Percentiles rank a stretch among this genome's conserved stretches.
phyloP scores from a whole-genome alignment of 2,329 filamentous ascomycete genomes.

The Aureobasidium leucospermi region DNA sequence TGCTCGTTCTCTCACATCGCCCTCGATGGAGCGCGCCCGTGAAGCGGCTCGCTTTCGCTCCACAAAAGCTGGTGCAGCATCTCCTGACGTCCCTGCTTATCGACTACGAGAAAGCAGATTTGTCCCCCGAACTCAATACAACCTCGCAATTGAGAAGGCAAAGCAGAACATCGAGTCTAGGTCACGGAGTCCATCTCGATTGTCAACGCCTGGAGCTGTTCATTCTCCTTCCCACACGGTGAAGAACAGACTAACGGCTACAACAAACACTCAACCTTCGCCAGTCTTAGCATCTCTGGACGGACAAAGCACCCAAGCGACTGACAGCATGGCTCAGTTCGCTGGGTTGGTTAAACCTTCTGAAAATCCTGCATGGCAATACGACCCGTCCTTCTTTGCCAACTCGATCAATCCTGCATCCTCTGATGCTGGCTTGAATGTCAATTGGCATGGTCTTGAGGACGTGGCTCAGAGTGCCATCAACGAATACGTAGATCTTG shows the following conservation, averaged over 20 bases:
- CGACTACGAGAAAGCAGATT: constrained; percentile 30
- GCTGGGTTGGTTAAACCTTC: background rate
- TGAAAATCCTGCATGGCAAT: constrained; percentile 1
- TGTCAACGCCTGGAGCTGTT: background rate
- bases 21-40: constrained; percentile 26
- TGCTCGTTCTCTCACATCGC: constrained; percentile 22
- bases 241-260: background rate
- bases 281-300: background rate
- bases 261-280: background rate
- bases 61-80: constrained; percentile 15
- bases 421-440: background rate
- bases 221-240: background rate
- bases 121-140: constrained; percentile 29
- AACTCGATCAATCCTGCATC: background rate
- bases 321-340: background rate
- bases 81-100: constrained; percentile 28
- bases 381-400: background rate
- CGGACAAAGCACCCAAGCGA: background rate
- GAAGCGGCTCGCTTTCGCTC: constrained; percentile 25
- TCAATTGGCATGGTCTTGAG: background rate
- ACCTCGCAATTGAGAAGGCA: constrained; percentile 26
- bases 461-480: background rate
- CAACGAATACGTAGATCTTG: background rate
- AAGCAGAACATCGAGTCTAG: constrained; percentile 20
- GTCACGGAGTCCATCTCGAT: constrained; percentile 3